Conservation (phyloP, 164 flowering plant genomes). For the Vitis cinerea region DNA sequence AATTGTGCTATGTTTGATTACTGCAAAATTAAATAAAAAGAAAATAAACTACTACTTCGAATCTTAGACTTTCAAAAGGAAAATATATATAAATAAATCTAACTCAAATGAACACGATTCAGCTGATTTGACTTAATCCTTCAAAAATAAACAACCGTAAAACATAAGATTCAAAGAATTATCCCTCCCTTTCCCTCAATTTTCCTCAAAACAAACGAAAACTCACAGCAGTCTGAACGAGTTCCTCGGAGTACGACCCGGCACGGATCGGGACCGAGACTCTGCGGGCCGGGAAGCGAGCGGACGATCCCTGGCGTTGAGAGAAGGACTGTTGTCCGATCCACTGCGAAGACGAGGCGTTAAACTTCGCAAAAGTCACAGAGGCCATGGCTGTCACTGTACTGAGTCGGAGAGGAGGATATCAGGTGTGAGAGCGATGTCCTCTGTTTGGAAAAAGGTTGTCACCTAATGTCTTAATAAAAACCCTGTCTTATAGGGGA, state of each 20-base stretch:
- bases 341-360: conserved; percentile 61
- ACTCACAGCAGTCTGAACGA: conserved; percentile 77
- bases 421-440: neutral
- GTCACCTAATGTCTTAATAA: too few relatives aligned
- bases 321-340: conserved; percentile 63
- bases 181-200: too few relatives aligned
- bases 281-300: conserved; percentile 35
- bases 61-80: neutral
- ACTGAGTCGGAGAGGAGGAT: neutral
- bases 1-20: neutral
- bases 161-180: too few relatives aligned
- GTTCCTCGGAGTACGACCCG: conserved; percentile 72
- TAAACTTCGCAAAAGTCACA: conserved; percentile 51
- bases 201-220: neutral
- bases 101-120: too few relatives aligned
- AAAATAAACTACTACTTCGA: neutral
- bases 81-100: too few relatives aligned
- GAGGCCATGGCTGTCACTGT: conserved; percentile 47
- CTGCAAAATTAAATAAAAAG: neutral
- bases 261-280: conserved; percentile 62
- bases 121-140: too few relatives aligned
- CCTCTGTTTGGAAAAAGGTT: too few relatives aligned
- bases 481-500: too few relatives aligned
- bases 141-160: too few relatives aligned
- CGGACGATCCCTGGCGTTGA: conserved; percentile 36